These are phyloP conservation scores for Cutaneotrichosporon sp. DNA, from an alignment of 1,284 basidiomycete species.

Conservation along the genomic window DNA sequence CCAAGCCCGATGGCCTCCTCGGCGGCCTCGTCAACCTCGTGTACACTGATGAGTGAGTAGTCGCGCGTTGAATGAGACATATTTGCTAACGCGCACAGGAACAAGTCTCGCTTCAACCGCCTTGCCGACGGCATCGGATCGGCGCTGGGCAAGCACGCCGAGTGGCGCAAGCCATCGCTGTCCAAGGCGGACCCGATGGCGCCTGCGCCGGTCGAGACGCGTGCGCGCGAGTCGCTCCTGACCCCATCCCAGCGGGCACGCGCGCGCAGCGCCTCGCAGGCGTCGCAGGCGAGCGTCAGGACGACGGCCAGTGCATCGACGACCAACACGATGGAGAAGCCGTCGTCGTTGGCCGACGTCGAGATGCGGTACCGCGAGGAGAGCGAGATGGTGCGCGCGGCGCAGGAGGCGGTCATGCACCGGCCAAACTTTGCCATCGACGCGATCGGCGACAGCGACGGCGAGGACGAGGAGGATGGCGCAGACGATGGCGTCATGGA, in stretches of 20 bases:
- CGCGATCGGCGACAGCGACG: conserved; percentile 79
- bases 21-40: conserved; percentile 86
- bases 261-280: conserved; percentile 35
- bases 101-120: conserved; percentile 50
- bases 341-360: conserved; percentile 52
- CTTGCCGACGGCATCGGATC: conserved; percentile 91
- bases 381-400: conserved; percentile 66
- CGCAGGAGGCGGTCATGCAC: conserved; percentile 81
- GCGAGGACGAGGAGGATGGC: conserved; percentile 61
- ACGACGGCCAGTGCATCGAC: conserved; percentile 59
- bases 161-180: conserved; percentile 67
- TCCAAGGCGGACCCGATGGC: conserved; percentile 70
- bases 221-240: conserved; percentile 81
- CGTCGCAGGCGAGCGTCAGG: conserved; percentile 21
- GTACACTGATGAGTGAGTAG: conserved; percentile 68
- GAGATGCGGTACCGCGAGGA: conserved; percentile 49
- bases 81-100: conserved; percentile 36
- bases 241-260: conserved; percentile 48
- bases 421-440: conserved; percentile 91
- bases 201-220: conserved; percentile 66
- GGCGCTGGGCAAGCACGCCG: conserved; percentile 78
- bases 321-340: conserved; percentile 54
- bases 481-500: conserved; percentile 70
- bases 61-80: not conserved
- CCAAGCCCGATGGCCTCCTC: conserved; percentile 62